Conservation (phyloP, 768 basidiomycete genomes). For the Strobilomyces confusus region DNA sequence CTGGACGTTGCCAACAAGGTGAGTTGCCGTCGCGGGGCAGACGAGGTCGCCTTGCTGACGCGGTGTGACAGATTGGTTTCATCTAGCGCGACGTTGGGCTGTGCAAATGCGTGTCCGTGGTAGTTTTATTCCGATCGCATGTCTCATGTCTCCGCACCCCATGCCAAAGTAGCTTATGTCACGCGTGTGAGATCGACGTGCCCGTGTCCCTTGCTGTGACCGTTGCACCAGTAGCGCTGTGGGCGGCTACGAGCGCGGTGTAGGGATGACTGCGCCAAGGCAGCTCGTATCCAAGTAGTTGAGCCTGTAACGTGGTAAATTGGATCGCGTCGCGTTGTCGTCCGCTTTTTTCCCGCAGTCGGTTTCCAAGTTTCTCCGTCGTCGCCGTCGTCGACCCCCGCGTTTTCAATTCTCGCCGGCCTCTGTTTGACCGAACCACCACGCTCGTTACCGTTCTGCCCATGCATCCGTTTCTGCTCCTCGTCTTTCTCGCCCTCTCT, state of each 20-base stretch:
- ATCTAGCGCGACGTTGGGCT: conserved; percentile 49
- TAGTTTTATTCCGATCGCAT: background rate
- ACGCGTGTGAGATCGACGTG: background rate
- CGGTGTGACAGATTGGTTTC: conserved; percentile 73
- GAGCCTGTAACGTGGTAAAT: too few species aligned
- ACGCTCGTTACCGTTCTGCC: conserved; percentile 37
- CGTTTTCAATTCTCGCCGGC: conserved; percentile 1
- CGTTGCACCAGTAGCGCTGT: too few species aligned
- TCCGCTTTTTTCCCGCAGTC: conserved; percentile 11
- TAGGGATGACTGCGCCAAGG: too few species aligned
- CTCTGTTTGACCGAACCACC: background rate
- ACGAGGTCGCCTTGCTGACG: background rate
- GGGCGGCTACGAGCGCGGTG: too few species aligned
- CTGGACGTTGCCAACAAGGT: conserved; percentile 98
- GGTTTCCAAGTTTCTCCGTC: background rate
- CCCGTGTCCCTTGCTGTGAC: background rate
- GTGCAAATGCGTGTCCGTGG: background rate
- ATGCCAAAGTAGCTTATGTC: background rate
- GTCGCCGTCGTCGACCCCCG: conserved; percentile 15
- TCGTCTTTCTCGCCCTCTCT: conserved; percentile 24
- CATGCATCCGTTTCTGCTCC: conserved; percentile 26
- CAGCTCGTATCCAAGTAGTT: too few species aligned
- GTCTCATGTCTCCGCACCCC: conserved; percentile 7
- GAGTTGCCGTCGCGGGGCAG: conserved; percentile 8
- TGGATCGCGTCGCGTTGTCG: conserved; percentile 3